phyloP scores from a whole-genome alignment of 2,329 filamentous ascomycete genomes.

The Penicillium concentricum region DNA sequence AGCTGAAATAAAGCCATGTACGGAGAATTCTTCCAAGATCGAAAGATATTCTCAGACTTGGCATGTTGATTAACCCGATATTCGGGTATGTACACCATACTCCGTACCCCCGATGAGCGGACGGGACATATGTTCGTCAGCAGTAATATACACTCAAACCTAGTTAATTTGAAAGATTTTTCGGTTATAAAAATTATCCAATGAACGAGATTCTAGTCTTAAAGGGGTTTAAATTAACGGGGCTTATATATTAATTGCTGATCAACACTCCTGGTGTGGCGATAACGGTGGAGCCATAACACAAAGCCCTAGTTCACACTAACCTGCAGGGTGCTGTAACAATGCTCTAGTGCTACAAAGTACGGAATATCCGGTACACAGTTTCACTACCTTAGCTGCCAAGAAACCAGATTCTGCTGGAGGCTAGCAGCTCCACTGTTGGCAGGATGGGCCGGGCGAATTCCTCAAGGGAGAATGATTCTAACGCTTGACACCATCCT shows the following conservation, averaged over 20 bases:
- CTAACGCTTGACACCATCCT: background rate
- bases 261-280: background rate
- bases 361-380: too few relatives aligned
- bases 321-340: background rate
- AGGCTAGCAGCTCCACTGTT: background rate
- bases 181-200: background rate
- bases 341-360: background rate
- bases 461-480: background rate
- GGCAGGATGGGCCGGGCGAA: background rate
- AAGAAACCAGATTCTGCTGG: background rate
- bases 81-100: too few relatives aligned
- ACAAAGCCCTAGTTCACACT: conserved; percentile 1
- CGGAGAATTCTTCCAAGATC: background rate
- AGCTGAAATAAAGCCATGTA: background rate
- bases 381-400: background rate
- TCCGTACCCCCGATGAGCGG: too few relatives aligned
- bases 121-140: too few relatives aligned
- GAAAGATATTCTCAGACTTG: background rate
- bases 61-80: too few relatives aligned
- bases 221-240: background rate
- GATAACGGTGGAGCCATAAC: conserved; percentile 6
- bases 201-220: background rate
- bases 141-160: too few relatives aligned
- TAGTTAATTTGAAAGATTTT: background rate
- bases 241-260: background rate